These are phyloP conservation scores for Coniferiporia sulphurascens DNA, from an alignment of 1,284 basidiomycete species.

Conservation along the genomic window DNA sequence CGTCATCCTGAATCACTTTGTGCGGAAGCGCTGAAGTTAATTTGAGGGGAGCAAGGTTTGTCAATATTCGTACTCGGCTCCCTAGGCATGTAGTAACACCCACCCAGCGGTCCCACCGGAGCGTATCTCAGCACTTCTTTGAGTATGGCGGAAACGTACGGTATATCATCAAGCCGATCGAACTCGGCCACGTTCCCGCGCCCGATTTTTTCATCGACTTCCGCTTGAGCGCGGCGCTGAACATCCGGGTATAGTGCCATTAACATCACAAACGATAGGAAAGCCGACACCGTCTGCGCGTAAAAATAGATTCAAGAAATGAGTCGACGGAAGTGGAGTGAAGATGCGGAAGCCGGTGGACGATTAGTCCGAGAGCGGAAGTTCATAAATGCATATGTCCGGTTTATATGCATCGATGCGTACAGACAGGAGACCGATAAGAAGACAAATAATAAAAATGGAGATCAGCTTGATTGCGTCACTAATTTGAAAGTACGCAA, in stretches of 20 bases:
- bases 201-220: constrained; percentile 33
- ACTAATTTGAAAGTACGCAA: not conserved
- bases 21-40: not conserved
- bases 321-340: not conserved
- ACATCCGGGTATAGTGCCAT: constrained; percentile 36
- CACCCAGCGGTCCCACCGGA: constrained; percentile 4
- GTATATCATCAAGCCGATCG: constrained; percentile 12
- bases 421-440: no score
- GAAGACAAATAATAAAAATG: no score
- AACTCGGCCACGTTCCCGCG: constrained; percentile 14
- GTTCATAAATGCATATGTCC: not conserved
- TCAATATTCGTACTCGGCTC: not conserved
- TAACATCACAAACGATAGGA: constrained; percentile 12
- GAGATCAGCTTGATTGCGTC: no score
- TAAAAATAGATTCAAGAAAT: not conserved
- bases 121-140: constrained; percentile 15
- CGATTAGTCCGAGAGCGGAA: no score
- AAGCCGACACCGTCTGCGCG: constrained; percentile 1
- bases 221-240: constrained; percentile 38
- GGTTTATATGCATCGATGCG: not conserved
- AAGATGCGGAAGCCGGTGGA: no score
- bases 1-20: constrained; percentile 1
- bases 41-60: not conserved
- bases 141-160: constrained; percentile 20
- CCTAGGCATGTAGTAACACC: not conserved